Conservation (phyloP, 2,329 filamentous ascomycete genomes). For the Verruconis gallopava region DNA sequence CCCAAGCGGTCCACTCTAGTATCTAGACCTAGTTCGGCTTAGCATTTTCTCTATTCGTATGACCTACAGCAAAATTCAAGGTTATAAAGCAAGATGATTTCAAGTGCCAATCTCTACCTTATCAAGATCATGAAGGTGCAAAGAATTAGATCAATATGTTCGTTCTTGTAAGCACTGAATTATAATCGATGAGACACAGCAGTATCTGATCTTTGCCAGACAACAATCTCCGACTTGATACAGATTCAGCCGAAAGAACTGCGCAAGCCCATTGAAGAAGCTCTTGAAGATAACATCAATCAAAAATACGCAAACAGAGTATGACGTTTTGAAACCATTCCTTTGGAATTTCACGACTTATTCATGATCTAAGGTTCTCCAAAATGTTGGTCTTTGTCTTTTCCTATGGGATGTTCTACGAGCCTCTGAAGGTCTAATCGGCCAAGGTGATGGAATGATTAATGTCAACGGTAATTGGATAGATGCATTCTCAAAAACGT, state of each 20-base stretch:
- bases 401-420: constrained; percentile 84
- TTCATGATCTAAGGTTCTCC: constrained; percentile 51
- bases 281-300: constrained; percentile 95
- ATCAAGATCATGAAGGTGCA: not conserved
- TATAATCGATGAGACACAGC: not conserved
- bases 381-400: constrained; percentile 87
- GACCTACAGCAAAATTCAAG: not conserved
- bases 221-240: constrained; percentile 86
- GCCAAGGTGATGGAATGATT: constrained; percentile 80
- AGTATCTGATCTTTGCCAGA: constrained; percentile 40
- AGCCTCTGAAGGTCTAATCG: constrained; percentile 85
- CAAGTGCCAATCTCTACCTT: no score
- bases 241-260: constrained; percentile 87
- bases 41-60: no score
- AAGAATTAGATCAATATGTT: constrained; percentile 8
- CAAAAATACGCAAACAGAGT: constrained; percentile 92
- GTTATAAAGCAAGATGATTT: not conserved
- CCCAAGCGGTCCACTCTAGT: no score
- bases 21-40: no score
- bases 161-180: constrained; percentile 7
- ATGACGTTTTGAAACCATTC: constrained; percentile 1
- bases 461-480: constrained; percentile 86
- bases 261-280: constrained; percentile 64
- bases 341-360: constrained; percentile 5
- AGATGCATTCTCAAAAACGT: not conserved